Evolutionary conservation across 2,329 filamentous ascomycete species (phyloP).

Genomic region (Rutstroemia sp.): DNA sequence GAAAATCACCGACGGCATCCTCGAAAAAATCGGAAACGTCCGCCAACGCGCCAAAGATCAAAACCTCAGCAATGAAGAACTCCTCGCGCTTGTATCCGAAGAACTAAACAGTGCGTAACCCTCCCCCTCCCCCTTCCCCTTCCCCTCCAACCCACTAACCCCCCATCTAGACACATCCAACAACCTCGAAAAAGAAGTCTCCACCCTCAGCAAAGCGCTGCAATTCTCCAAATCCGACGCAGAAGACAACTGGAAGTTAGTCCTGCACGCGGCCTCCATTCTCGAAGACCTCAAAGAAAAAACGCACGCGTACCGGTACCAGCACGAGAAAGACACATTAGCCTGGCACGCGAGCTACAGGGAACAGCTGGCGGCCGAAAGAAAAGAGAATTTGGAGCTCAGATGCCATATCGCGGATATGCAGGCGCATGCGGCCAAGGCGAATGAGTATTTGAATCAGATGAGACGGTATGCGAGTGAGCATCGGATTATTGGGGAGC

Average conservation of each 20-base stretch:
- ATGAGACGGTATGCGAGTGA: slow-evolving; percentile 52
- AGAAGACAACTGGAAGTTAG: slow-evolving; percentile 51
- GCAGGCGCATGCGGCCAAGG: slow-evolving; percentile 51
- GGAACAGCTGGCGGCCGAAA: slow-evolving; percentile 55
- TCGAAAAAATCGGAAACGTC: slow-evolving; percentile 54
- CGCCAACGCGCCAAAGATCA: slow-evolving; percentile 43
- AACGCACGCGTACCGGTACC: slow-evolving; percentile 59
- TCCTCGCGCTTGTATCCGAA: slow-evolving; percentile 47
- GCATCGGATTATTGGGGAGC: slow-evolving; percentile 45
- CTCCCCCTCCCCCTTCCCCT: too few species aligned
- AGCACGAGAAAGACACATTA: slow-evolving; percentile 53
- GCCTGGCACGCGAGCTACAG: slow-evolving; percentile 62
- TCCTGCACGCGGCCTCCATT: slow-evolving; percentile 47
- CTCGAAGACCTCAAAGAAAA: slow-evolving; percentile 53
- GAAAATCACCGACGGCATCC: slow-evolving; percentile 57
- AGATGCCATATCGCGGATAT: slow-evolving; percentile 62
- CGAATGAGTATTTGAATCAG: slow-evolving; percentile 49
- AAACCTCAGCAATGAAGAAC: slow-evolving; percentile 48
- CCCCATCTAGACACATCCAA: not conserved
- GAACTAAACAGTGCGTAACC: slow-evolving; percentile 45
- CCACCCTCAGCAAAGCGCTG: slow-evolving; percentile 52
- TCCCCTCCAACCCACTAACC: not conserved
- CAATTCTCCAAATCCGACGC: slow-evolving; percentile 53
- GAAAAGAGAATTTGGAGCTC: slow-evolving; percentile 54
- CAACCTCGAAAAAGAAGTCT: slow-evolving; percentile 56